These are phyloP conservation scores for Pleurotus pulmonarius DNA, from an alignment of 768 basidiomycete genomes.

Conservation along the genomic window DNA sequence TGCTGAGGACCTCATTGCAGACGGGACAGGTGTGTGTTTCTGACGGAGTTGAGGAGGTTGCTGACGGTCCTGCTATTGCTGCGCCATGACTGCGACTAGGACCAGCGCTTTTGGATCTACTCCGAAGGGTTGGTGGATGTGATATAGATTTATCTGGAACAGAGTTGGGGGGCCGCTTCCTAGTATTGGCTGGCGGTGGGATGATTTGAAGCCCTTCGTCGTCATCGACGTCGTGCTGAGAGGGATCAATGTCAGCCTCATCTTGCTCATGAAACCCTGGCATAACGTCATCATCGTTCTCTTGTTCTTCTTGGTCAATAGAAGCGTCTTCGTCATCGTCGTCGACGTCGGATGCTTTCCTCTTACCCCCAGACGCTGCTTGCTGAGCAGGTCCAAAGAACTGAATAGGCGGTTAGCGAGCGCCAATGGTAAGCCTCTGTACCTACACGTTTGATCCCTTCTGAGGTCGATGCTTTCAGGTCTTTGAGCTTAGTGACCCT, in stretches of 20 bases:
- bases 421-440: neutral
- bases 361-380: constrained; percentile 36
- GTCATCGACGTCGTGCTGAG: constrained; percentile 19
- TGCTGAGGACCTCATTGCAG: constrained; percentile 56
- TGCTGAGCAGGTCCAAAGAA: constrained; percentile 49
- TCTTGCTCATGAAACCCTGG: constrained; percentile 53
- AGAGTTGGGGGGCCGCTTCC: constrained; percentile 1
- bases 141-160: neutral
- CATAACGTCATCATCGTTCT: constrained; percentile 35
- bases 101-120: neutral
- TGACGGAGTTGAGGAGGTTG: neutral
- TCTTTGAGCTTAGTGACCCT: constrained; percentile 89
- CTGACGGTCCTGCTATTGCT: neutral
- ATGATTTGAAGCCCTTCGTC: constrained; percentile 15
- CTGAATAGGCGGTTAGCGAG: constrained; percentile 24
- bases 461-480: constrained; percentile 40
- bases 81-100: neutral
- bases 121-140: neutral
- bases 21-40: constrained; percentile 65
- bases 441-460: constrained; percentile 73
- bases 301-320: constrained; percentile 12
- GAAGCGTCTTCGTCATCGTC: constrained; percentile 10
- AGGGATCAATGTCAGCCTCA: constrained; percentile 28
- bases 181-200: neutral
- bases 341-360: constrained; percentile 21